Percentiles rank a stretch among this genome's conserved stretches.
phyloP scores from a whole-genome alignment of 805 yeast species.

The Ogataea kodamae region DNA sequence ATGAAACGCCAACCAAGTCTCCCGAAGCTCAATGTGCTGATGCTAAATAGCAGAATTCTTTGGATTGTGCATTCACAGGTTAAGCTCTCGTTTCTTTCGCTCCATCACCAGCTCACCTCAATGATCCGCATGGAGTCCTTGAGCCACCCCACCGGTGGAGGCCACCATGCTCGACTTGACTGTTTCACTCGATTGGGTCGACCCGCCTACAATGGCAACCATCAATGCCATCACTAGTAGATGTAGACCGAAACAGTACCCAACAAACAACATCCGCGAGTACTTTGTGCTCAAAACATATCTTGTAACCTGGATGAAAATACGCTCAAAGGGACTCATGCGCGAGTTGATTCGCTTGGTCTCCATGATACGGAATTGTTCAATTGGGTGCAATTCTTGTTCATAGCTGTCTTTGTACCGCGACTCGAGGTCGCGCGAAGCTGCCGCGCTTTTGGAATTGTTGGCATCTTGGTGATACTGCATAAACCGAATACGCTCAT shows the following conservation, averaged over 20 bases:
- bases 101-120: no score
- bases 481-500: slow-evolving; percentile 70
- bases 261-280: slow-evolving; percentile 67
- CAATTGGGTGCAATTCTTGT: slow-evolving; percentile 76
- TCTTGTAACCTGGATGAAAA: slow-evolving; percentile 69
- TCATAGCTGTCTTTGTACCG: slow-evolving; percentile 66
- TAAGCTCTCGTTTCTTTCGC: no score
- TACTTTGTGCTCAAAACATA: slow-evolving; percentile 70
- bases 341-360: slow-evolving; percentile 69
- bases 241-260: slow-evolving; percentile 75
- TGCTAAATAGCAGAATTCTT: no score
- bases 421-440: slow-evolving; percentile 44
- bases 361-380: slow-evolving; percentile 74
- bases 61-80: no score
- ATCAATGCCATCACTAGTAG: slow-evolving; percentile 64
- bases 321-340: slow-evolving; percentile 72
- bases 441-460: slow-evolving; percentile 24
- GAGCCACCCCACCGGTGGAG: slow-evolving; percentile 29
- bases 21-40: no score
- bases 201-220: slow-evolving; percentile 43
- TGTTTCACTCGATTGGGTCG: slow-evolving; percentile 8
- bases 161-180: slow-evolving; percentile 17
- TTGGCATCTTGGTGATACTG: slow-evolving; percentile 44
- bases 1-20: no score
- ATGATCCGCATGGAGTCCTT: slow-evolving; percentile 12